Conservation (phyloP, 2,329 filamentous ascomycete species). For the Penicillium sp. region DNA sequence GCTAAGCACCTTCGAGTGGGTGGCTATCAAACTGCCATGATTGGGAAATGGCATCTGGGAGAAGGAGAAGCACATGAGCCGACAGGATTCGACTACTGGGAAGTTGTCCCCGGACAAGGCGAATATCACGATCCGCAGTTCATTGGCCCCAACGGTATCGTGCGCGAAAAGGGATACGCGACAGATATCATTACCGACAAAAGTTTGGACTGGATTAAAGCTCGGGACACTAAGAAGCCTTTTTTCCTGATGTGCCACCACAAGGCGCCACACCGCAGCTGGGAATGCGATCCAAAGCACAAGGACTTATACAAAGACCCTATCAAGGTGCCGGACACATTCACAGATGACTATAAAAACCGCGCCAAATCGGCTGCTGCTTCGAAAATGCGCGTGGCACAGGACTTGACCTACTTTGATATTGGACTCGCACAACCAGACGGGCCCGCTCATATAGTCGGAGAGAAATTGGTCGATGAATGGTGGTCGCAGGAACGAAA, state of each 20-base stretch:
- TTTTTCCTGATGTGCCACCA: constrained; percentile 61
- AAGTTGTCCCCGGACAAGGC: constrained; percentile 53
- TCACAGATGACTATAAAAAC: constrained; percentile 57
- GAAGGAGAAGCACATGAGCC: constrained; percentile 50
- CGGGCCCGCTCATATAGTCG: constrained; percentile 42
- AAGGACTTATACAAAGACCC: constrained; percentile 50
- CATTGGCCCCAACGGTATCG: constrained; percentile 42
- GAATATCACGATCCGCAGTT: constrained; percentile 55
- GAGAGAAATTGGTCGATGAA: constrained; percentile 32
- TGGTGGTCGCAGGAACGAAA: constrained; percentile 37
- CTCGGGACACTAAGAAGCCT: constrained; percentile 35
- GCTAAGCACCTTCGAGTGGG: constrained; percentile 51
- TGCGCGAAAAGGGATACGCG: constrained; percentile 46
- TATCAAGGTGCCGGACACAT: constrained; percentile 53
- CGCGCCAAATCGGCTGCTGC: constrained; percentile 51
- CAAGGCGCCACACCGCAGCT: constrained; percentile 56
- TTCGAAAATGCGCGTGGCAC: constrained; percentile 54
- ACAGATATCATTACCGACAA: constrained; percentile 57
- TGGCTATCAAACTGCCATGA: constrained; percentile 54
- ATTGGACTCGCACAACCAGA: constrained; percentile 55
- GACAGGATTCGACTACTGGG: constrained; percentile 55
- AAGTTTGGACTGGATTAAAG: constrained; percentile 44
- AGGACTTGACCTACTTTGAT: constrained; percentile 53
- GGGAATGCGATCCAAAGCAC: constrained; percentile 54
- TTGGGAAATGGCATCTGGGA: constrained; percentile 57